Base-by-base conservation (phyloP, 2,329 filamentous ascomycete genomes). In the Fusarium protoensiforme region DNA sequence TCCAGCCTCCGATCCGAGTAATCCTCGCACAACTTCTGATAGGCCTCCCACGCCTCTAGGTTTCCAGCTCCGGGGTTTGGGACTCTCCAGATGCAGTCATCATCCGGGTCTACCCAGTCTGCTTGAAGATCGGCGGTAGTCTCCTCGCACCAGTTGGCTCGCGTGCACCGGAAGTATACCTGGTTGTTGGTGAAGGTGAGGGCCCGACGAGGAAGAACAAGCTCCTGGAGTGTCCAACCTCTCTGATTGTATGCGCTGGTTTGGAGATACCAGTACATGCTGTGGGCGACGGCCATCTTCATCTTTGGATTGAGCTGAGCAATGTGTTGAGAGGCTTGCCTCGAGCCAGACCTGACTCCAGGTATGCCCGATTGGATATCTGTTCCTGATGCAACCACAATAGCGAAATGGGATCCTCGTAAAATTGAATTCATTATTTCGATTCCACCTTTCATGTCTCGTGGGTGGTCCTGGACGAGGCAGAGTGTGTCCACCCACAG, bases 401-500 rank as follows among this genome's bases (percentile, higher is more conserved):
- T 61, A 3, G 56, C 43, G 3, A 61, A 57, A 9, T 33, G 46
- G 2, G 65, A 65, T 14, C 61, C 61, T 38, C 61, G n/a, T 4
- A 72, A 70, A 2, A 71, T 65, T 1, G 61, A 64, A 20, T 62
- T 59, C 68, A 68, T 70, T 1, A 68, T 70, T 13, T 51, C 22
- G 5, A 62, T 48, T 1, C 64, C 65, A 2, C 18, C 36, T 11
- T 59, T 64, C n/a, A 68, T 27, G 14, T 70, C 64, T 3, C 39
- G 39, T 11, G 9, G 5, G 39, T 72, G 66, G 20, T 75, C 67
- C n/a, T 76, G 71, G 3, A 72, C 58, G 2, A 76, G 67, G 35
- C 74, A 76, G 8, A 74, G 65, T 4, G 64, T 61, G 33, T 76
- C 73, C 1, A 75, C 43, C 74, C 74, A 76, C 13, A 74, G 66